These are phyloP conservation scores for Pulveroboletus ravenelii DNA, from an alignment of 768 basidiomycete genomes.

Conservation along the genomic window DNA sequence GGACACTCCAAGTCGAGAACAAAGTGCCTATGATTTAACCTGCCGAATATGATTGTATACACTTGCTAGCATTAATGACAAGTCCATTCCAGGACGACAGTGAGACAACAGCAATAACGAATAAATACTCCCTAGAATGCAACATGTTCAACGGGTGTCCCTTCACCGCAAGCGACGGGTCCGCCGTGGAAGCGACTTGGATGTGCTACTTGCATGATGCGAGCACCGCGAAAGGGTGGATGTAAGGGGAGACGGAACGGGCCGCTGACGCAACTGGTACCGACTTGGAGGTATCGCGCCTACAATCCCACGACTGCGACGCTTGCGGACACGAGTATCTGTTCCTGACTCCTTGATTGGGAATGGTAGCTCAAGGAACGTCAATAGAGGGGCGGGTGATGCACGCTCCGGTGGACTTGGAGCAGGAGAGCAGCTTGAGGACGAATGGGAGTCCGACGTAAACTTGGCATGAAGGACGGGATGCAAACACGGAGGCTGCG, in stretches of 20 bases:
- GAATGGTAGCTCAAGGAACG: slow-evolving; percentile 7
- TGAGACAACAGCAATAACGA: slow-evolving; percentile 35
- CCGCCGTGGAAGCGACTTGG: slow-evolving; percentile 14
- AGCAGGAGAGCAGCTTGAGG: slow-evolving; percentile 1
- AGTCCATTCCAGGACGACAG: slow-evolving; percentile 8
- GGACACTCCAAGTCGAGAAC: neutral
- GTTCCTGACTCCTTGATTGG: slow-evolving; percentile 5
- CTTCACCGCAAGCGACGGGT: slow-evolving; percentile 13
- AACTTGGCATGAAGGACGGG: slow-evolving; percentile 37
- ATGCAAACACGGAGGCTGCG: slow-evolving; percentile 26
- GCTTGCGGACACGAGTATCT: slow-evolving; percentile 6
- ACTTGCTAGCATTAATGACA: slow-evolving; percentile 2
- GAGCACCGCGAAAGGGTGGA: slow-evolving; percentile 16
- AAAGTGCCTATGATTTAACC: neutral
- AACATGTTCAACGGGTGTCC: neutral
- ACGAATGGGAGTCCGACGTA: slow-evolving; percentile 26
- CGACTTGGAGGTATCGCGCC: slow-evolving; percentile 13
- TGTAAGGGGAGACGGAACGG: slow-evolving; percentile 13
- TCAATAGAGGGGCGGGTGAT: slow-evolving; percentile 5
- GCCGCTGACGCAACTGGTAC: slow-evolving; percentile 30
- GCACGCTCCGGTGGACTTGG: slow-evolving; percentile 4
- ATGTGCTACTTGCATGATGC: slow-evolving; percentile 9
- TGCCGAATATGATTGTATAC: neutral
- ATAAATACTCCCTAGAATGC: slow-evolving; percentile 25
- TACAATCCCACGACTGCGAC: slow-evolving; percentile 6